Percentiles rank a stretch among this genome's conserved stretches.
Evolutionary conservation across 2,329 filamentous ascomycete genomes (phyloP).

Genomic region (Epichloe bromicola): DNA sequence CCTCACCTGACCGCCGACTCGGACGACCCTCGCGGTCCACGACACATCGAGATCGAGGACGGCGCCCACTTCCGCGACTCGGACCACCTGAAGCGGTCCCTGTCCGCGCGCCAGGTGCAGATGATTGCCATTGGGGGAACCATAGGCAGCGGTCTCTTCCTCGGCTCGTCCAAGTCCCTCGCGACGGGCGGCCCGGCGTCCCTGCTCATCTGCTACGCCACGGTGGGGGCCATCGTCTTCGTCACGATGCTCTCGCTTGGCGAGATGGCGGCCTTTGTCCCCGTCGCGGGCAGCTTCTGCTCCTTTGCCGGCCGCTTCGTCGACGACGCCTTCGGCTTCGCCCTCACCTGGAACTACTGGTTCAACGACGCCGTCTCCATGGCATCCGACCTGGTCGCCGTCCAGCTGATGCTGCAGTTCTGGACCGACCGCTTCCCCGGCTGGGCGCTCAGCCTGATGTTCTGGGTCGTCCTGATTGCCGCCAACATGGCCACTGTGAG

Average conservation of each 20-base stretch:
- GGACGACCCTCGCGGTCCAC: neutral
- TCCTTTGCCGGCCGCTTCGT: constrained; percentile 35
- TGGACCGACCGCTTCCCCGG: constrained; percentile 51
- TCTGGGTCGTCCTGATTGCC: constrained; percentile 41
- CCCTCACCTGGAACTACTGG: constrained; percentile 49
- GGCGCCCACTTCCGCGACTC: constrained; percentile 10
- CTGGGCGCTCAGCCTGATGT: constrained; percentile 49
- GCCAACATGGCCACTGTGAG: constrained; percentile 22
- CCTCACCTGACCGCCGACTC: neutral
- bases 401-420: constrained; percentile 42
- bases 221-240: constrained; percentile 44
- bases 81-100: constrained; percentile 32
- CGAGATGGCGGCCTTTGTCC: constrained; percentile 44
- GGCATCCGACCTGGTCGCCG: constrained; percentile 43
- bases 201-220: constrained; percentile 39
- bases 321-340: constrained; percentile 40
- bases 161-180: constrained; percentile 48
- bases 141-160: constrained; percentile 48
- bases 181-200: constrained; percentile 47
- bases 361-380: constrained; percentile 46
- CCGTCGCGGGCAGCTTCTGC: constrained; percentile 40
- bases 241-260: constrained; percentile 45
- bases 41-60: neutral
- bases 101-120: constrained; percentile 50
- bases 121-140: constrained; percentile 54